Evolutionary conservation across 257 asterid genomes (phyloP).

Genomic region (Solanum phureja): DNA sequence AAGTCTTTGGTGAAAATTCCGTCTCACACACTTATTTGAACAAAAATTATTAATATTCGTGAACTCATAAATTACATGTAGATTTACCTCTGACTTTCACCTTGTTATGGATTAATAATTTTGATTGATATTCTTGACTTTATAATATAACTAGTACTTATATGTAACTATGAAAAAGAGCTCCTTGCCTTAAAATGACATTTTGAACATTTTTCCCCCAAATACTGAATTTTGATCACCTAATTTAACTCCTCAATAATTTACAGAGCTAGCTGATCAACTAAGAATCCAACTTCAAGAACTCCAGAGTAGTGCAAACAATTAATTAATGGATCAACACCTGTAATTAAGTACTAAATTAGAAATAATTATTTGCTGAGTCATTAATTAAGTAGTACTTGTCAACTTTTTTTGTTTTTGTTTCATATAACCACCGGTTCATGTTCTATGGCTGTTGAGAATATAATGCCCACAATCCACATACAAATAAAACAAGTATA

Average conservation of each 20-base stretch:
- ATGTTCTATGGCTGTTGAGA: conserved; percentile 1
- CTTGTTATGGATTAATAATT: background rate
- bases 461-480: background rate
- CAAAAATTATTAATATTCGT: too few relatives aligned
- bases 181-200: background rate
- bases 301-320: background rate
- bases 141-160: background rate
- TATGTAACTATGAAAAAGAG: background rate
- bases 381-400: background rate
- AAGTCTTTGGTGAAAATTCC: background rate
- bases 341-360: background rate
- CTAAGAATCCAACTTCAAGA: background rate
- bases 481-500: background rate
- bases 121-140: background rate
- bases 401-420: background rate
- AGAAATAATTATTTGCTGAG: background rate
- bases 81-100: background rate
- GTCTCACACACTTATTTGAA: too few relatives aligned
- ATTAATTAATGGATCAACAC: background rate
- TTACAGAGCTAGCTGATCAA: background rate
- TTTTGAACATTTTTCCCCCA: background rate
- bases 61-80: background rate
- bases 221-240: background rate
- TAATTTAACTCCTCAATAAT: background rate
- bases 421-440: background rate